Conservation (phyloP, 1,284 basidiomycete species). For the Pseudozyma sp. region DNA sequence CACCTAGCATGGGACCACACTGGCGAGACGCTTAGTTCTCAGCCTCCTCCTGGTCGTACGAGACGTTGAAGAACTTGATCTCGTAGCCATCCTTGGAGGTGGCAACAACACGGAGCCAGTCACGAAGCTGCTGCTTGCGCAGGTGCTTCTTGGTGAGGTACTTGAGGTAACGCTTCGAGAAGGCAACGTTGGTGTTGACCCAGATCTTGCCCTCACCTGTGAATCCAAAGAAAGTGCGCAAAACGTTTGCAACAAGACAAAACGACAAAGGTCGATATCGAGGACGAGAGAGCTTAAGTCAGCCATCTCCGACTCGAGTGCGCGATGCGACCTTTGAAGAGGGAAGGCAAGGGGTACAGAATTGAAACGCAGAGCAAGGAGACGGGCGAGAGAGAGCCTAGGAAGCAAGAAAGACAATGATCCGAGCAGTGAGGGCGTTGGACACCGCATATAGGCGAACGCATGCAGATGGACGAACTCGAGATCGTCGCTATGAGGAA, state of each 20-base stretch:
- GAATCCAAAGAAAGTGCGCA: background rate
- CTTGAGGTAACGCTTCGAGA: slow-evolving; percentile 71
- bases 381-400: background rate
- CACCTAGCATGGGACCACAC: background rate
- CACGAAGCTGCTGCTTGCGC: slow-evolving; percentile 68
- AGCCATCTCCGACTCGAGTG: slow-evolving; percentile 53
- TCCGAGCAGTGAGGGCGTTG: no score
- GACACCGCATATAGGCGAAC: no score
- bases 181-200: slow-evolving; percentile 69
- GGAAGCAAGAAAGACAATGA: background rate
- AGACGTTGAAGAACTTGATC: slow-evolving; percentile 70
- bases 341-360: background rate
- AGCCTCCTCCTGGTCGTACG: slow-evolving; percentile 64
- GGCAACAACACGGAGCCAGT: slow-evolving; percentile 70
- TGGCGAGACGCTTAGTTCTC: slow-evolving; percentile 34
- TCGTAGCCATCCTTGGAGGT: slow-evolving; percentile 70
- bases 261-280: slow-evolving; percentile 34
- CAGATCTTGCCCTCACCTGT: slow-evolving; percentile 70
- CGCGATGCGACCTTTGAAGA: slow-evolving; percentile 31
- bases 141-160: slow-evolving; percentile 71
- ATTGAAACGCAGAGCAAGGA: background rate
- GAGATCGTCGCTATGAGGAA: background rate
- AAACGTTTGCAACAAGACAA: slow-evolving; percentile 12
- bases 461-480: background rate
- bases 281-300: slow-evolving; percentile 55